These are phyloP conservation scores for Ceratocystis alfenasii DNA, from an alignment of 2,329 filamentous ascomycete genomes.

Conservation along the genomic window DNA sequence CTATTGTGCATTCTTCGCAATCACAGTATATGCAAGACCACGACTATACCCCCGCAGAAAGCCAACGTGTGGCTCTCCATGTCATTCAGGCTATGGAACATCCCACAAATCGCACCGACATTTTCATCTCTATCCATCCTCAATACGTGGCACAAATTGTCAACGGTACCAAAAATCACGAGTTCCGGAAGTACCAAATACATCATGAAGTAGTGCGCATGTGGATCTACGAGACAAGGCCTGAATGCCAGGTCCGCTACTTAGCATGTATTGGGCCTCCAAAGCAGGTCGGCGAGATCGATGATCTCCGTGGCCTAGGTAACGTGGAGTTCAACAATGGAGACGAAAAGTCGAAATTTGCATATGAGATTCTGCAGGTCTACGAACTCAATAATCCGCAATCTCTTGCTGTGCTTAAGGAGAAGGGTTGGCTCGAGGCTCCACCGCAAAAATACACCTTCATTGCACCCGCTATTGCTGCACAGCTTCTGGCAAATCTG, in stretches of 20 bases:
- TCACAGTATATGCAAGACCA: not conserved
- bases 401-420: constrained; percentile 39
- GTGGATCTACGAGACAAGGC: constrained; percentile 47
- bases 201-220: constrained; percentile 44
- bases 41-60: constrained; percentile 27
- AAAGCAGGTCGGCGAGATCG: constrained; percentile 38
- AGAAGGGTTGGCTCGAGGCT: constrained; percentile 42
- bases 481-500: constrained; percentile 47
- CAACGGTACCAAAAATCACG: constrained; percentile 40
- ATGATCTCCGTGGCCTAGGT: constrained; percentile 35
- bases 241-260: constrained; percentile 41
- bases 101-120: constrained; percentile 40
- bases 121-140: constrained; percentile 41
- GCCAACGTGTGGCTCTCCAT: constrained; percentile 41
- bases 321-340: constrained; percentile 41
- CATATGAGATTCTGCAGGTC: constrained; percentile 44
- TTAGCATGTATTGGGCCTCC: constrained; percentile 44
- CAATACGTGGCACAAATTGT: constrained; percentile 39
- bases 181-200: constrained; percentile 45
- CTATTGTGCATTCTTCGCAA: not conserved
- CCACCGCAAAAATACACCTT: constrained; percentile 42
- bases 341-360: constrained; percentile 31
- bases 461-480: constrained; percentile 45
- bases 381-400: constrained; percentile 53
- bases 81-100: constrained; percentile 38